Conservation (phyloP, 768 basidiomycete species). For the Candolleomyces efflorescens region DNA sequence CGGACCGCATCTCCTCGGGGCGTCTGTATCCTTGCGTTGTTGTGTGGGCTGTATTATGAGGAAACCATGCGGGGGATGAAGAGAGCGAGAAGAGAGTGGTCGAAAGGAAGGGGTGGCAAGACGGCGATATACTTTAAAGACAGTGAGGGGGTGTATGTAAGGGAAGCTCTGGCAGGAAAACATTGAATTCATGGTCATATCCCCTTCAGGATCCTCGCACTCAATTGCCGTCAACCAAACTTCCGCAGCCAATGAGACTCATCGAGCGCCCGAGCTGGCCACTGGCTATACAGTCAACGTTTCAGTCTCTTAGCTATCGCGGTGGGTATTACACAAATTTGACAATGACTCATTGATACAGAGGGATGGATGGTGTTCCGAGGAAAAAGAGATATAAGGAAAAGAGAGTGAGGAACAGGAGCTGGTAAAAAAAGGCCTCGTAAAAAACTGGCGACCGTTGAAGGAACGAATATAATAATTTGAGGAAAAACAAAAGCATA, state of each 20-base stretch:
- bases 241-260: not conserved
- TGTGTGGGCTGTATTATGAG: not conserved
- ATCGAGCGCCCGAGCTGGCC: not conserved
- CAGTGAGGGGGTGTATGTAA: too few relatives aligned
- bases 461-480: constrained; percentile 12
- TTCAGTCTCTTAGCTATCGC: not conserved
- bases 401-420: constrained; percentile 11
- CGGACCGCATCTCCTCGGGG: not conserved
- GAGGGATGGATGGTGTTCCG: not conserved
- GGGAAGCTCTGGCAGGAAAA: too few relatives aligned
- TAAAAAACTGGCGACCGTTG: constrained; percentile 12
- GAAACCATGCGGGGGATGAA: not conserved
- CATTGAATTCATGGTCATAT: too few relatives aligned
- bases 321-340: constrained; percentile 9
- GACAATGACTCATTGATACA: constrained; percentile 7
- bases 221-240: not conserved
- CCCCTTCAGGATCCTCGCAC: too few relatives aligned
- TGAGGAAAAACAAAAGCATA: constrained; percentile 3
- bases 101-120: too few relatives aligned
- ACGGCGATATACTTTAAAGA: too few relatives aligned
- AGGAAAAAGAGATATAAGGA: constrained; percentile 11
- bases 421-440: not conserved
- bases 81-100: not conserved
- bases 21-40: not conserved
- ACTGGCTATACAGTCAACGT: not conserved